Evolutionary conservation across 225 moss, liverwort and hornwort species (phyloP).

Genomic region (Marchantia polymorpha): DNA sequence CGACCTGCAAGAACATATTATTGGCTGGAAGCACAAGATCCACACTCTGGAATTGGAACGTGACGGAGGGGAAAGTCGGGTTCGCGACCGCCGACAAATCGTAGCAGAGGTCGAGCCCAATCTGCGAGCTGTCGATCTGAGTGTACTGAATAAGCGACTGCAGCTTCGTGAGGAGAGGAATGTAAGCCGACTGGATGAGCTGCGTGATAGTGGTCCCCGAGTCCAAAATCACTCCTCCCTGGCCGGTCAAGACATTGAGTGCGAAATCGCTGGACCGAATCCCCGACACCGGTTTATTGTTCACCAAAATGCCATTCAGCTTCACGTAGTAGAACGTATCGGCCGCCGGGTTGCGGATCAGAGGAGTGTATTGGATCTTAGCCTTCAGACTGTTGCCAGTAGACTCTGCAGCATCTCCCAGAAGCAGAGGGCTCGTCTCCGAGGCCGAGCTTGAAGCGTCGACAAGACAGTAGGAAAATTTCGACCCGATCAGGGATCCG

Average conservation of each 20-base stretch:
- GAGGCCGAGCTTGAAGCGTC: slow-evolving; percentile 10
- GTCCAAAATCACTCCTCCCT: slow-evolving; percentile 34
- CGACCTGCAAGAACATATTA: slow-evolving; percentile 25
- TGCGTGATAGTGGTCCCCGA: slow-evolving; percentile 38
- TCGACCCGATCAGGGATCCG: slow-evolving; percentile 11
- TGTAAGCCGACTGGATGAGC: slow-evolving; percentile 29
- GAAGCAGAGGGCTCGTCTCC: slow-evolving; percentile 27
- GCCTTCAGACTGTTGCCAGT: background rate
- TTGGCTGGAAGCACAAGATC: slow-evolving; percentile 23
- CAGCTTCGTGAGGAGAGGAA: slow-evolving; percentile 18
- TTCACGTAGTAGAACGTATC: slow-evolving; percentile 38
- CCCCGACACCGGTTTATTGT: background rate
- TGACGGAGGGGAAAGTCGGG: slow-evolving; percentile 15
- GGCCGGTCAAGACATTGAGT: background rate
- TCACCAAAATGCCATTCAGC: slow-evolving; percentile 22
- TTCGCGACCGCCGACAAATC: background rate
- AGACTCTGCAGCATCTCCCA: slow-evolving; percentile 18
- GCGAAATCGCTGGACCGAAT: slow-evolving; percentile 19
- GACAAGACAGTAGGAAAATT: slow-evolving; percentile 39
- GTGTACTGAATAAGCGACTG: slow-evolving; percentile 24
- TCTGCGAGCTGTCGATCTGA: background rate
- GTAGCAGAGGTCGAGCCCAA: slow-evolving; percentile 17
- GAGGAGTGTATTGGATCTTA: slow-evolving; percentile 30
- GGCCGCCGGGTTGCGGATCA: slow-evolving; percentile 10
- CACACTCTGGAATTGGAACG: slow-evolving; percentile 16